phyloP scores from a whole-genome alignment of 1,139 yeast genomes.

The Suhomyces yuchorum region DNA sequence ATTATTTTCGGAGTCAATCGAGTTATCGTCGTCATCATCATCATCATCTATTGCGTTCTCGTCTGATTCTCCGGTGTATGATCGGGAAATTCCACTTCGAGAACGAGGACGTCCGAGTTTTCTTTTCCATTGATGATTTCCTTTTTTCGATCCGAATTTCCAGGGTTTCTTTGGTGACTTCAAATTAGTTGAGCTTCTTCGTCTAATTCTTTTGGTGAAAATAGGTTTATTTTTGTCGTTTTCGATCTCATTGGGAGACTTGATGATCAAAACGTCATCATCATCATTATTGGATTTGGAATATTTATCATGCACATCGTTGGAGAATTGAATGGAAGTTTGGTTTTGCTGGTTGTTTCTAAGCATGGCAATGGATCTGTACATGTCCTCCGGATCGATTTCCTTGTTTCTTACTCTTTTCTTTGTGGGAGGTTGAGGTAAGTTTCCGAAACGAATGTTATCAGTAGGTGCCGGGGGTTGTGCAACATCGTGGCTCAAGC shows the following conservation, averaged over 20 bases:
- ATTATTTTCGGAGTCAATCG: slow-evolving; percentile 12
- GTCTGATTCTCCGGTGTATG: slow-evolving; percentile 7
- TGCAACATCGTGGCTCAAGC: slow-evolving; percentile 27
- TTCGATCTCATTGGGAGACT: slow-evolving; percentile 76
- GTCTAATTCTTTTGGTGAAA: slow-evolving; percentile 29
- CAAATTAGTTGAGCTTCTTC: slow-evolving; percentile 10
- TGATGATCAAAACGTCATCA: slow-evolving; percentile 81
- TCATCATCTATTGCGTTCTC: slow-evolving; percentile 17
- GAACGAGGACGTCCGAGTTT: slow-evolving; percentile 14
- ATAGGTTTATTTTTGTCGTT: slow-evolving; percentile 38
- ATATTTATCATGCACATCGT: slow-evolving; percentile 7
- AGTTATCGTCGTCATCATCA: slow-evolving; percentile 15
- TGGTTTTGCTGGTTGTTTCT: slow-evolving; percentile 44
- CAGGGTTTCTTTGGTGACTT: slow-evolving; percentile 10
- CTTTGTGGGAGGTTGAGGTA: slow-evolving; percentile 40
- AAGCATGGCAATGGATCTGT: slow-evolving; percentile 77
- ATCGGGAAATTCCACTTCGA: slow-evolving; percentile 18
- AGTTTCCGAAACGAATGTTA: slow-evolving; percentile 42
- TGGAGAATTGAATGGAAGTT: slow-evolving; percentile 14
- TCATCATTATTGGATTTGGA: slow-evolving; percentile 47
- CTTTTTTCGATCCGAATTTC: slow-evolving; percentile 15
- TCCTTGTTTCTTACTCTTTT: slow-evolving; percentile 44
- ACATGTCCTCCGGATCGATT: slow-evolving; percentile 81
- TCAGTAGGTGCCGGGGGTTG: slow-evolving; percentile 1
- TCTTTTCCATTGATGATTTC: slow-evolving; percentile 16